These are phyloP conservation scores for Suillus variegatus DNA, from an alignment of 768 basidiomycete genomes.

Conservation along the genomic window DNA sequence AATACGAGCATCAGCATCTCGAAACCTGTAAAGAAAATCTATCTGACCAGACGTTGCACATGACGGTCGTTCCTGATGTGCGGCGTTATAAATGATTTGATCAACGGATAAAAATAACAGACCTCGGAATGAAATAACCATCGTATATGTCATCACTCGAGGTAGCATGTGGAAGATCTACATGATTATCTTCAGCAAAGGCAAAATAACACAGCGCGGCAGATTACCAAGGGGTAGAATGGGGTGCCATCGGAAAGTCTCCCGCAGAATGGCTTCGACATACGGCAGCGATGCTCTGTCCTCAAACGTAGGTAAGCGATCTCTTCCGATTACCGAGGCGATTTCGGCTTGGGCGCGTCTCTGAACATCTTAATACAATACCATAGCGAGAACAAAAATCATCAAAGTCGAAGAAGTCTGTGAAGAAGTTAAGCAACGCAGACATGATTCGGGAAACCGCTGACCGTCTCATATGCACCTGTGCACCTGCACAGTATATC, in stretches of 20 bases:
- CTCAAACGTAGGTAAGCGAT: not conserved
- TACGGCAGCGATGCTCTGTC: constrained; percentile 1
- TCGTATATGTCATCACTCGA: constrained; percentile 38
- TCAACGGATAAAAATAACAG: not conserved
- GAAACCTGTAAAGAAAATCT: not conserved
- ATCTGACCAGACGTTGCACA: constrained; percentile 3
- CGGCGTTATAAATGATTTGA: too few species aligned
- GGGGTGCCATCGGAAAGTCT: not conserved
- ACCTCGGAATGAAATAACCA: constrained; percentile 32
- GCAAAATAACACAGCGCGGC: not conserved
- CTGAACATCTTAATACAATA: constrained; percentile 14
- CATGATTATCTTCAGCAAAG: not conserved
- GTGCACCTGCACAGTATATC: constrained; percentile 13
- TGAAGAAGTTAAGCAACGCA: not conserved
- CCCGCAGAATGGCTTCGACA: not conserved
- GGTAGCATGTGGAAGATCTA: constrained; percentile 3
- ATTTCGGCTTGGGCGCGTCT: constrained; percentile 21
- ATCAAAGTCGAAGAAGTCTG: constrained; percentile 15
- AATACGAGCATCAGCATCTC: not conserved
- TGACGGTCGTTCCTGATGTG: constrained; percentile 1
- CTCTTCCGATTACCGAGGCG: constrained; percentile 9
- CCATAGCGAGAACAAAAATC: constrained; percentile 7
- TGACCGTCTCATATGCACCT: constrained; percentile 18
- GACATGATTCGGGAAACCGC: not conserved
- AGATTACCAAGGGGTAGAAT: not conserved